Evolutionary conservation across 202 grass and related monocot species (phyloP), one percentile per base, ranked within the genome.

Genomic region (Carex arenaria): DNA sequence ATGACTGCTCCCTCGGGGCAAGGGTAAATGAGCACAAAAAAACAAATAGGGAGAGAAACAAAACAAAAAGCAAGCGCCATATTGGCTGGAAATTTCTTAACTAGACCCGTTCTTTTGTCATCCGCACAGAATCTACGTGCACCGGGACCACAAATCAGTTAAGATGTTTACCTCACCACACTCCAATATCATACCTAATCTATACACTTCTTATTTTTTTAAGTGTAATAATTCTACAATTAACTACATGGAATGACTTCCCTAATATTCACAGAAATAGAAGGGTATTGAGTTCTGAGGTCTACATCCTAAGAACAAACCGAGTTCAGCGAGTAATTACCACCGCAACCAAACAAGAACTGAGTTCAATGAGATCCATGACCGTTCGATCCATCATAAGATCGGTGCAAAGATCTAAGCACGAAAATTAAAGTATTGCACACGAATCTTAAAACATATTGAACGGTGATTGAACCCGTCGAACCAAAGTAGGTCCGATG

Each of bases 1-100:
- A 97, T 91, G 85, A 74, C 53, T 59, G 53, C 51, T 77, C 87
- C 67, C 82, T 93, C 78, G 82, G 84, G 86, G 79, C 67, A 54
- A 13, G 86, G 86, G 74, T 83, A 81, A 15, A 15, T 64, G 49
- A 64, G 49, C n/a, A 15, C 43, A 64, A 18, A 45, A 42, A 87
- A 85, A 80, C 10, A 32, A 32, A 42, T 31, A 6, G 4, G 8
- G 45, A 23, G 65, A 13, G 62, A 79, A 43, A 90, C 40, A 83
- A 86, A 86, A 72, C 78, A 61, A 88, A 88, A 73, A 86, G 63
- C 40, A 82, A 90, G 52, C 49, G n/a, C 20, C 45, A 53, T 49
- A 23, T 74, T 53, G 22, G 70, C 11, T 74, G 20, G 0, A 61
- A 80, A 68, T 49, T 72, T 60, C 49, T 73, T 18, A 67, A n/a